Evolutionary conservation across 306 rosid genomes (phyloP), one percentile per base, ranked within the genome.

Genomic region (Prunus mongolica): DNA sequence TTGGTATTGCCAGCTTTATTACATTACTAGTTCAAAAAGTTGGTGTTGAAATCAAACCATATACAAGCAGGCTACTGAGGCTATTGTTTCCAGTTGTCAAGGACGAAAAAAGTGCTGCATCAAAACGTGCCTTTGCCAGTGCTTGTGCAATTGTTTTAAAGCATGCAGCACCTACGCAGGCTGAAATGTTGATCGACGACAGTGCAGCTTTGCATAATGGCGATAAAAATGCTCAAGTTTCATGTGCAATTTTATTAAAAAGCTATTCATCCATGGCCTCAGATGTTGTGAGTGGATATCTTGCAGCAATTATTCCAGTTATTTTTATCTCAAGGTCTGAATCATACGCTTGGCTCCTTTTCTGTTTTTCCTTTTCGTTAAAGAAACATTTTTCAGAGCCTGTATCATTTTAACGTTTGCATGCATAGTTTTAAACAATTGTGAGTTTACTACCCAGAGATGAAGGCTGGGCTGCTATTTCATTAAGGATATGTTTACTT

Each of bases 1-100:
- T 92, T 86, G 98, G 98, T 76, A 92, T 92, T 65, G 98, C 98
- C 79, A 95, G 84, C 85, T 95, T 95, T 76, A 88, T 89, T 67
- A 80, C 87, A 82, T 71, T 92, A 80, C 85, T 95, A 72, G 90
- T 90, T 81, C 96, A 90, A 80, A 87, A 91, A 72, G 93, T 92
- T 66, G 93, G 93, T 28, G 80, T 52, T 80, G 98, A 92, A 80
- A 86, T 95, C 82, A 92, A 87, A 73, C 90, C 97, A 49, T 89
- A 88, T 80, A 87, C 97, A 73, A 90, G 78, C 81, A 92, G 82
- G 89, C 83, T 95, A 67, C 87, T 85, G 75, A 92, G 84, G 74
- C 78, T 92, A 81, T 77, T 95, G 91, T 94, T 92, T 87, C 94
- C 96, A 1, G 97, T 89, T 72, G 96, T 89, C 16, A 90, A 84